Evolutionary conservation across 2,329 filamentous ascomycete species (phyloP), one percentile per base, ranked within the genome.

Genomic region (Knoxdaviesia proteae): DNA sequence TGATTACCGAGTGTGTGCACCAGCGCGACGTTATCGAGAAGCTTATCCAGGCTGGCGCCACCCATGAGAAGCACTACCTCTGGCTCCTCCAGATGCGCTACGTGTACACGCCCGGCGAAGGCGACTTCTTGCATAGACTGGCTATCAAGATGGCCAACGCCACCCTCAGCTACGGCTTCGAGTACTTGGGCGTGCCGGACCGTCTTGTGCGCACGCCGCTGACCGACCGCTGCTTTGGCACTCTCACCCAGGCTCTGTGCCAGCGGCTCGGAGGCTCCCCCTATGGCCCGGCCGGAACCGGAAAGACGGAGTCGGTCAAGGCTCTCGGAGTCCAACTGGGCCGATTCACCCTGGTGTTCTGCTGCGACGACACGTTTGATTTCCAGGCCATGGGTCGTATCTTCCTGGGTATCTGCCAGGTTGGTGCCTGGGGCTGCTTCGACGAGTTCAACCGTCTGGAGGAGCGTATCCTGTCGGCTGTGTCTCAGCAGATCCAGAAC

Each of bases 301-400:
- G 90, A 58, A 99, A 99, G 63, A 99, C 90, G 0, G 90, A 99
- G 57, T 98, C 90, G 2, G 90, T 99, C 58, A 99, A 99, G 61
- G 90, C 90, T 20, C 71, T 99, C 31, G 92, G 90, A 66, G 73
- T 98, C 4, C 87, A 98, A 58, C 77, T 99, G 43, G 92, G 90
- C 56, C 79, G 92, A 46, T 99, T 98, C 58, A 98, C 92, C 2
- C 74, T 99, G 31, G 92, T 99, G 32, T 98, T 99, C 66, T 98
- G 92, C 60, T 99, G 90, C 64, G 90, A 99, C 56, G 90, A 98
- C 61, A 98, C 90, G 0, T 99, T 99, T 54, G 90, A 99, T 59
- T 98, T 96, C 68, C 90, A 98, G 56, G 90, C 90, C 41, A 98
- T 99, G 90, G 92, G 92, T 9, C 84, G 90, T 51, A 99, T 99